phyloP scores from a whole-genome alignment of 495 filamentous ascomycete genomes.

The Lepidopterella palustris region DNA sequence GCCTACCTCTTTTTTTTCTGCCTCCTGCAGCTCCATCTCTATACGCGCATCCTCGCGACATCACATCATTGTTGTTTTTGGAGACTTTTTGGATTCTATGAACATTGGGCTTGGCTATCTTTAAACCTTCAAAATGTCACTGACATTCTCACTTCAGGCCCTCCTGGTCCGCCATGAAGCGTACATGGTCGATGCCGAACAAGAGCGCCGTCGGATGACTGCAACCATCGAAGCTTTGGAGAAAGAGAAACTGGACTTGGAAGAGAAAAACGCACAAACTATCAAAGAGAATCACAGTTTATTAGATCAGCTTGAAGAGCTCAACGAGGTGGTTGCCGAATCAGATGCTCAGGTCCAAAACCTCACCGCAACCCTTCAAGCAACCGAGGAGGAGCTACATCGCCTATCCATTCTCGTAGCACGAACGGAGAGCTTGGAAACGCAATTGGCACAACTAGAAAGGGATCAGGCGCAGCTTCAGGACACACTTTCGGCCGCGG shows the following conservation, averaged over 20 bases:
- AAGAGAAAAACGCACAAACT: slow-evolving; percentile 63
- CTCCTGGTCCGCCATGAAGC: slow-evolving; percentile 85
- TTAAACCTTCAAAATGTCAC: slow-evolving; percentile 33
- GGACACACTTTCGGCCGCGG: slow-evolving; percentile 53
- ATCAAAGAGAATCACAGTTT: slow-evolving; percentile 74
- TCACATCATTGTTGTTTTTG: neutral
- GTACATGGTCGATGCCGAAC: slow-evolving; percentile 84
- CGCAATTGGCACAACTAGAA: slow-evolving; percentile 69
- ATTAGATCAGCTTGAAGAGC: slow-evolving; percentile 69
- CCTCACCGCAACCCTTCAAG: slow-evolving; percentile 65
- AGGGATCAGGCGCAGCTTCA: slow-evolving; percentile 70
- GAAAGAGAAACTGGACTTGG: slow-evolving; percentile 64
- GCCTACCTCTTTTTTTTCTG: neutral
- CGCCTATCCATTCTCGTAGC: slow-evolving; percentile 64
- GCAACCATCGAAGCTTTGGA: slow-evolving; percentile 69
- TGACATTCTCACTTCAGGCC: slow-evolving; percentile 76
- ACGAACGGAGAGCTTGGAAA: slow-evolving; percentile 69
- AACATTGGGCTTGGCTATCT: neutral
- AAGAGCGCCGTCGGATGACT: slow-evolving; percentile 64
- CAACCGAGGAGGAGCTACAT: slow-evolving; percentile 67
- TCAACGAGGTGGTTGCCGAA: slow-evolving; percentile 67
- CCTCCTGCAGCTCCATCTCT: neutral
- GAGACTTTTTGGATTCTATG: neutral
- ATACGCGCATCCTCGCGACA: neutral
- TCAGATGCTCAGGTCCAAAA: slow-evolving; percentile 68